Evolutionary conservation across 257 asterid genomes (phyloP).

Genomic region (Fraxinus quadrangulata): DNA sequence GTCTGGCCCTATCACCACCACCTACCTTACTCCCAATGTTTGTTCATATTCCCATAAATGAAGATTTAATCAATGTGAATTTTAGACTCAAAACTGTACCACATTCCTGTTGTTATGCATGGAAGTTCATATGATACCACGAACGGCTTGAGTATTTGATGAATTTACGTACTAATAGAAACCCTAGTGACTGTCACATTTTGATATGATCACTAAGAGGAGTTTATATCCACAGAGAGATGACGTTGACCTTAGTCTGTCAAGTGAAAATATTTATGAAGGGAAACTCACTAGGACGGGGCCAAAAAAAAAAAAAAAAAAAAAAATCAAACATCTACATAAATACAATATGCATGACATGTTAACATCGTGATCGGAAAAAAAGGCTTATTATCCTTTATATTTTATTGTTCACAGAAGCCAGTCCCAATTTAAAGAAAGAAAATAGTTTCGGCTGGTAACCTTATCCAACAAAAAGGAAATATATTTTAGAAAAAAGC

Average conservation of each 20-base stretch:
- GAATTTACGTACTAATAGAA: neutral
- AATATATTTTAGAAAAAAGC: constrained; percentile 3
- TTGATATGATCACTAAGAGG: neutral
- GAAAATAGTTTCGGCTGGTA: neutral
- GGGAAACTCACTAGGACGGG: neutral
- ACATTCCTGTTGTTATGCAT: neutral
- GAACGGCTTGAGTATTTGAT: neutral
- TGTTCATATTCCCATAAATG: neutral
- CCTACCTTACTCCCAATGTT: no score
- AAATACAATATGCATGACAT: neutral
- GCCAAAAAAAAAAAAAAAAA: neutral
- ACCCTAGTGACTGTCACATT: neutral
- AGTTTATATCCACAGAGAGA: neutral
- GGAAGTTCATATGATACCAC: neutral
- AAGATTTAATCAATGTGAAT: neutral
- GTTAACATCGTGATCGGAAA: neutral
- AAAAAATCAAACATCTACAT: neutral
- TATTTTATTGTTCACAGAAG: neutral
- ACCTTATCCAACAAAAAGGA: neutral
- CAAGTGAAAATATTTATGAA: neutral
- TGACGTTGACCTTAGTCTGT: neutral
- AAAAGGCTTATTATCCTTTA: neutral
- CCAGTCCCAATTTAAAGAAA: neutral
- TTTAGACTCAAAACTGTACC: neutral
- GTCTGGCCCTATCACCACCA: no score